These are phyloP conservation scores for Hibiscus tridactylites DNA, from an alignment of 345 rosid species.

Conservation along the genomic window DNA sequence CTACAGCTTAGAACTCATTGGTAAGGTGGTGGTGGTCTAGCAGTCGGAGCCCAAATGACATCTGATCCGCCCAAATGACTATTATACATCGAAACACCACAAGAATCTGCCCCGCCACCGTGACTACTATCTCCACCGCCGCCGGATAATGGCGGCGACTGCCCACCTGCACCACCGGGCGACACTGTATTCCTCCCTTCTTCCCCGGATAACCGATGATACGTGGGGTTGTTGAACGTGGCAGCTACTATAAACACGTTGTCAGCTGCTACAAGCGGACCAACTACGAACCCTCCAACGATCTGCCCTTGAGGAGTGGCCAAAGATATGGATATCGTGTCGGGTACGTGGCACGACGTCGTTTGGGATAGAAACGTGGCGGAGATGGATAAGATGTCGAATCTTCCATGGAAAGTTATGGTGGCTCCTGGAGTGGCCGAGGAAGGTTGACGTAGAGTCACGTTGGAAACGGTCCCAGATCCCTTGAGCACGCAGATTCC, in stretches of 20 bases:
- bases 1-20: background rate
- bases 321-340: constrained; percentile 53
- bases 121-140: constrained; percentile 48
- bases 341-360: constrained; percentile 33
- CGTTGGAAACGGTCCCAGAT: constrained; percentile 81
- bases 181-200: constrained; percentile 38
- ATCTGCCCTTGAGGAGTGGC: constrained; percentile 95
- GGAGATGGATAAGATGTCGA: constrained; percentile 76
- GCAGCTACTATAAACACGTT: constrained; percentile 69
- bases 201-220: constrained; percentile 44
- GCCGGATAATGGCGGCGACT: constrained; percentile 43
- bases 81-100: constrained; percentile 54
- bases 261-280: constrained; percentile 59
- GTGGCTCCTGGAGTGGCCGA: constrained; percentile 45
- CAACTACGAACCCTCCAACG: constrained; percentile 79
- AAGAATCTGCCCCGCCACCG: constrained; percentile 40
- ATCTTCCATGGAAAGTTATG: constrained; percentile 80
- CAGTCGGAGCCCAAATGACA: constrained; percentile 71
- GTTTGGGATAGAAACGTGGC: constrained; percentile 64
- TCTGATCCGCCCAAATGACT: constrained; percentile 56
- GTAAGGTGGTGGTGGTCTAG: constrained; percentile 33
- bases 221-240: constrained; percentile 63
- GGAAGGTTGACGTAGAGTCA: constrained; percentile 77
- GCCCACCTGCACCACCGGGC: constrained; percentile 35
- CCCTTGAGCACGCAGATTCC: constrained; percentile 66